phyloP scores from a whole-genome alignment of 164 flowering plant species.

The Kingdonia uniflora region DNA sequence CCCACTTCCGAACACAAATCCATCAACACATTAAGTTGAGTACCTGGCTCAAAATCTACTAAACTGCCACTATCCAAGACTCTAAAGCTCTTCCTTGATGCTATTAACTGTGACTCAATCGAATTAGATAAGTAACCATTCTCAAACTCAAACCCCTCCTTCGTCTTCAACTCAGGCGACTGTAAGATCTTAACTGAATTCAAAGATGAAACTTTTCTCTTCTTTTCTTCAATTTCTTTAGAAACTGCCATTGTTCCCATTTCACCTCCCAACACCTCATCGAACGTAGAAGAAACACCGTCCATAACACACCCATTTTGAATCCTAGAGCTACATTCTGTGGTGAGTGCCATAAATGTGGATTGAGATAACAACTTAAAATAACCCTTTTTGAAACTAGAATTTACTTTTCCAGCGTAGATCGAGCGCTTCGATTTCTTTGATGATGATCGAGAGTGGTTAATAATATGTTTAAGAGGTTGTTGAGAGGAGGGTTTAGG shows the following conservation, averaged over 20 bases:
- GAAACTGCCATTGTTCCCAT: not conserved
- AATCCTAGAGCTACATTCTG: too few species aligned
- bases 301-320: not conserved
- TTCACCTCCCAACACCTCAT: not conserved
- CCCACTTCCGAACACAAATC: slow-evolving; percentile 26
- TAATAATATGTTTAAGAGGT: slow-evolving; percentile 22
- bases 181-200: too few species aligned
- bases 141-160: slow-evolving; percentile 4
- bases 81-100: not conserved
- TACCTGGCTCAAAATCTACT: slow-evolving; percentile 34
- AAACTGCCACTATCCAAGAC: not conserved
- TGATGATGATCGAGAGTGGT: not conserved
- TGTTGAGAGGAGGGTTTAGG: slow-evolving; percentile 14
- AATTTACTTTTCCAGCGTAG: slow-evolving; percentile 31
- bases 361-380: not conserved
- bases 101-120: slow-evolving; percentile 25
- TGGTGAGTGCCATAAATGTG: slow-evolving; percentile 1
- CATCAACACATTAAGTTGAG: too few species aligned
- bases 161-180: too few species aligned
- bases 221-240: not conserved
- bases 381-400: too few species aligned
- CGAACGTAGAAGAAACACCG: too few species aligned
- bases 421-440: not conserved
- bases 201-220: not conserved
- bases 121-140: slow-evolving; percentile 16